phyloP scores from a whole-genome alignment of 306 rosid species.

The Lupinus albus region DNA sequence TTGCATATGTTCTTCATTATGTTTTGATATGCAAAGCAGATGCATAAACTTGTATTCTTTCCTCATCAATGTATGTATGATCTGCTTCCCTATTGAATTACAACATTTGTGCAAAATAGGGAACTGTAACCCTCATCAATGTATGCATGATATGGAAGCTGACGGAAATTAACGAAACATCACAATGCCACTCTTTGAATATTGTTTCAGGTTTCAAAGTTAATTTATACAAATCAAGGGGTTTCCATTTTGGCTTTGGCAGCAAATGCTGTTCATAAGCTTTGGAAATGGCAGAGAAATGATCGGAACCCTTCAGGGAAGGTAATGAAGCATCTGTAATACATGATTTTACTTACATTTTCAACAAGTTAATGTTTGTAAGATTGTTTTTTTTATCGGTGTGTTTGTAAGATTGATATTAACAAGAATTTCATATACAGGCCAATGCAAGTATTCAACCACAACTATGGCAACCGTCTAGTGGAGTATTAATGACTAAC shows the following conservation, averaged over 20 bases:
- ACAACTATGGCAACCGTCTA: constrained; percentile 94
- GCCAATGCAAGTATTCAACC: constrained; percentile 78
- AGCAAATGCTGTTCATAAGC: constrained; percentile 96
- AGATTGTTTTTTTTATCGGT: no score
- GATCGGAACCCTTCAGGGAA: constrained; percentile 62
- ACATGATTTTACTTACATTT: constrained; percentile 38
- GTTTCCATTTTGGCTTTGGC: constrained; percentile 89
- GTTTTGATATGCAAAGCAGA: constrained; percentile 21
- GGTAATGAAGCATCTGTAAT: constrained; percentile 51
- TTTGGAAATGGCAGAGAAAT: constrained; percentile 99
- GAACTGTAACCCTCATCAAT: no score
- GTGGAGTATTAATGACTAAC: constrained; percentile 98
- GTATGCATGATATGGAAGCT: no score
- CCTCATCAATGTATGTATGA: constrained; percentile 23
- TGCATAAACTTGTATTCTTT: constrained; percentile 24
- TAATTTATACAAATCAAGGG: constrained; percentile 95
- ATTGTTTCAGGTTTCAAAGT: constrained; percentile 81
- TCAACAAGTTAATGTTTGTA: constrained; percentile 15
- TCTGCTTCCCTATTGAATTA: constrained; percentile 29
- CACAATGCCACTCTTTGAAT: no score
- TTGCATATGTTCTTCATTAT: constrained; percentile 24
- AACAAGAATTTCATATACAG: constrained; percentile 49
- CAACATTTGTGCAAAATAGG: not conserved
- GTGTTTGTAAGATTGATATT: constrained; percentile 43
- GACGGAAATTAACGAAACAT: no score